Base-by-base conservation (phyloP, 2,329 filamentous ascomycete genomes). In the Trichophyton equinum region DNA sequence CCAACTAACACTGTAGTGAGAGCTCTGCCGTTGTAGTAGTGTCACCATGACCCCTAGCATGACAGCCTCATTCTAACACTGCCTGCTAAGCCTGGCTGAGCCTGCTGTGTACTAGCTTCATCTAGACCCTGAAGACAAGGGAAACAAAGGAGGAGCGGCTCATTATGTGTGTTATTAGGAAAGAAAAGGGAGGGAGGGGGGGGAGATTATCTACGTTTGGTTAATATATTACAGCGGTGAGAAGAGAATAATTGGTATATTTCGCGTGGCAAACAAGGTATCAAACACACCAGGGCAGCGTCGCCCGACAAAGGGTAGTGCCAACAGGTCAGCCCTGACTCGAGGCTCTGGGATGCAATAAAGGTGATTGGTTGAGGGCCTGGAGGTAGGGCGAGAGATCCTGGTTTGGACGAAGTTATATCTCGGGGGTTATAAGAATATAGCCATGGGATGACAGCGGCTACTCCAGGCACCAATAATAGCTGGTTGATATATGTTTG, bases 231-330 rank as follows among this genome's bases (percentile, higher is more conserved):
- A 55, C 51, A 55, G 51, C 51, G 51, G 25, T 55, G 51, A 55
- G 51, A 36, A 13, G 51, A 27, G 51, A 44, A 8, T 5, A 33
- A 55, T 36, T n/a, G 51, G 33, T 15, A 11, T n/a, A 55, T 36
- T 36, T 25, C 51, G 51, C 51, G 51, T 55, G 51, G 51, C 51
- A 55, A 55, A 55, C 51, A 55, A 36, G 51, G 51, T 55, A 33
- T 55, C 51, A 36, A 36, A 55, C 51, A 55, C 27, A 15, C 27
- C 51, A n/a, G 51, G 27, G 18, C 13, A 3, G 51, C 7, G 51
- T 55, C 51, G 51, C 51, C 51, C 51, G 51, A 55, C 51, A 55
- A 55, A 55, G 51, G 51, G 51, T 55, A 20, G 51, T 55, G 51
- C 51, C 51, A 55, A 36, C 51, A 36, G 27, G 30, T 38, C 1